phyloP scores from a whole-genome alignment of 2,329 filamentous ascomycete species.

The Xylaria sp. region DNA sequence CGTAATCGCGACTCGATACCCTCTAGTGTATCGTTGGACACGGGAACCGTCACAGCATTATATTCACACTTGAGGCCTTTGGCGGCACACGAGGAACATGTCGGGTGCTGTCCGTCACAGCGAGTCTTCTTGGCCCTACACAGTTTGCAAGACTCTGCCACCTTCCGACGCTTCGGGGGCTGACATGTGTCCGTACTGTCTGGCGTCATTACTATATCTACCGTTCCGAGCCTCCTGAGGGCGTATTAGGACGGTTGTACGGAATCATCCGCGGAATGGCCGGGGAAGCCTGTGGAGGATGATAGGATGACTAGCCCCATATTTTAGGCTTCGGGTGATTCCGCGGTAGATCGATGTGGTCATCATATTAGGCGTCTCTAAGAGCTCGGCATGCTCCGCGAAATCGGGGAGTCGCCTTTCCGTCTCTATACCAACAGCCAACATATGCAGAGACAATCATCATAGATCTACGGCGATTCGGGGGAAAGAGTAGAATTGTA shows the following conservation, averaged over 20 bases:
- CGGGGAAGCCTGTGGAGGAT: neutral
- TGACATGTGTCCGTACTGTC: neutral
- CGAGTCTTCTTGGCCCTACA: neutral
- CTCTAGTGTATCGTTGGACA: neutral
- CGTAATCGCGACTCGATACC: neutral
- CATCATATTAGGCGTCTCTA: neutral
- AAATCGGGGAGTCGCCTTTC: neutral
- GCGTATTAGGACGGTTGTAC: neutral
- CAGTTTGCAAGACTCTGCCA: neutral
- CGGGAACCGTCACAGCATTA: neutral
- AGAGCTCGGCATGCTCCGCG: neutral
- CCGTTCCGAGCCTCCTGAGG: neutral
- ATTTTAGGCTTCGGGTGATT: neutral
- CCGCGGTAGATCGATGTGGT: neutral
- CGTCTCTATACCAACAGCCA: neutral
- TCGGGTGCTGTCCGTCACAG: neutral
- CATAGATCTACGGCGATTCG: neutral
- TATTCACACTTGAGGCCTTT: neutral
- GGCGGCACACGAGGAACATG: neutral
- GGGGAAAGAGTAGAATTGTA: neutral
- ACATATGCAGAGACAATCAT: neutral
- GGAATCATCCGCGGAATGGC: neutral
- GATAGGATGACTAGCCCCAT: neutral
- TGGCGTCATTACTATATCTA: neutral
- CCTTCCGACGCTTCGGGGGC: neutral